Conservation (phyloP, 2,329 filamentous ascomycete species). For the Hymenoscyphus albidus region DNA sequence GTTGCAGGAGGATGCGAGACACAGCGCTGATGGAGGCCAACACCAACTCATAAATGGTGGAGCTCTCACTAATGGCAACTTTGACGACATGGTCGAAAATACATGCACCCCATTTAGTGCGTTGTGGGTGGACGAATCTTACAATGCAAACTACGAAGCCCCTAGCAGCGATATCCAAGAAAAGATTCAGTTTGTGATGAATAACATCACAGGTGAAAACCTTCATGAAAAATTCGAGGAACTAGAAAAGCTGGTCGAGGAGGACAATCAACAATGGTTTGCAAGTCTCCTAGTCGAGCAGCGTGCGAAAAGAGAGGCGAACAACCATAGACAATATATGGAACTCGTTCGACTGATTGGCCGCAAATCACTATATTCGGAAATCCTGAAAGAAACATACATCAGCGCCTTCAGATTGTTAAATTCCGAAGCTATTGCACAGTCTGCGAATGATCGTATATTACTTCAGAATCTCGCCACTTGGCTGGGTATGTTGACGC, state of each 20-base stretch:
- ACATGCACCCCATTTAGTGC: conserved; percentile 70
- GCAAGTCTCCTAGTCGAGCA: conserved; percentile 92
- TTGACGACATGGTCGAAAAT: conserved; percentile 62
- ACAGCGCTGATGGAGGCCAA: conserved; percentile 42
- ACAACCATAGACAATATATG: conserved; percentile 91
- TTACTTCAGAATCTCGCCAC: conserved; percentile 90
- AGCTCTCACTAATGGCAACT: conserved; percentile 63
- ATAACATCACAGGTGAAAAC: conserved; percentile 92
- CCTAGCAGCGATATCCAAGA: conserved; percentile 83
- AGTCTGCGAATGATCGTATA: conserved; percentile 76
- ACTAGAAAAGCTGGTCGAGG: conserved; percentile 71
- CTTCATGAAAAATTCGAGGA: conserved; percentile 80
- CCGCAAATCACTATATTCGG: conserved; percentile 73
- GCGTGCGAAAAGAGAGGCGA: conserved; percentile 93
- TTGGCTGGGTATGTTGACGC: conserved; percentile 90
- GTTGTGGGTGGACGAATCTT: conserved; percentile 69
- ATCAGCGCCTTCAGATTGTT: conserved; percentile 80
- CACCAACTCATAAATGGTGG: conserved; percentile 43
- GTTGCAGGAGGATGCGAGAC: conserved; percentile 65
- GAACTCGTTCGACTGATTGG: conserved; percentile 82
- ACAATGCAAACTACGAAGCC: conserved; percentile 68
- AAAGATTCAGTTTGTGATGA: conserved; percentile 91
- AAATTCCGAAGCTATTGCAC: conserved; percentile 83
- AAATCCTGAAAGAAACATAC: conserved; percentile 92
- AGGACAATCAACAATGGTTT: conserved; percentile 92